Base-by-base conservation (phyloP, 352 stramenopile species). In the Bremia lactucae region DNA sequence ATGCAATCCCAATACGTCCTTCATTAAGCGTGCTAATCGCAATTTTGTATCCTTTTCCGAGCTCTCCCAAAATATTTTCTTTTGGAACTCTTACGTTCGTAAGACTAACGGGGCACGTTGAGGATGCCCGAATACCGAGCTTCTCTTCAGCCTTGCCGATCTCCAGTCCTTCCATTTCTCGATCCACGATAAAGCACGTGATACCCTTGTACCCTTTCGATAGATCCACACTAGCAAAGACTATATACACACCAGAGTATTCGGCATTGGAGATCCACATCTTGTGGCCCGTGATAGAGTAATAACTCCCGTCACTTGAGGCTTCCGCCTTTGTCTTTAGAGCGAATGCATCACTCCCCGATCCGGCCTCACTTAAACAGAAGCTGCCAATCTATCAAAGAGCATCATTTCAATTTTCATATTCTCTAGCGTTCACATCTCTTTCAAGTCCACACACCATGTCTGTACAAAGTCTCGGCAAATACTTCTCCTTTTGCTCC, bases 231-330 rank as follows among this genome's bases (percentile, higher is more conserved):
- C 96, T 98, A 8, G 95, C 95, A 68, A 98, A 98, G 10, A 98
- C 90, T 24, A 98, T 67, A 65, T 97, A 97, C 1, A 98, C 81
- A 4, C 90, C 91, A 13, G 94, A 78, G 51, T 98, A 94, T 48
- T 89, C 87, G 9, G 87, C 87, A 65, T 98, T 98, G 23, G 91
- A 97, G 54, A 98, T 98, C 95, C 95, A 98, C 61, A 97, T 83
- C 65, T 98, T 98, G 36, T 87, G 83, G 16, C 95, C 95, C 59
- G 84, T 97, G 8, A 98, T 62, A 13, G 84, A 96, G 64, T 93
- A 98, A 58, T 95, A 96, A 36, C 77, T 96, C 38, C 82, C 83
- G 51, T 98, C 90, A 0, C 68, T 35, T 15, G 80, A 96, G 19
- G 58, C 59, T 1, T 82, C 76, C 1, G 94, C 95, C 6, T 68